These are phyloP conservation scores for Sclerotinia glacialis DNA, from an alignment of 2,329 filamentous ascomycete genomes.

Conservation along the genomic window DNA sequence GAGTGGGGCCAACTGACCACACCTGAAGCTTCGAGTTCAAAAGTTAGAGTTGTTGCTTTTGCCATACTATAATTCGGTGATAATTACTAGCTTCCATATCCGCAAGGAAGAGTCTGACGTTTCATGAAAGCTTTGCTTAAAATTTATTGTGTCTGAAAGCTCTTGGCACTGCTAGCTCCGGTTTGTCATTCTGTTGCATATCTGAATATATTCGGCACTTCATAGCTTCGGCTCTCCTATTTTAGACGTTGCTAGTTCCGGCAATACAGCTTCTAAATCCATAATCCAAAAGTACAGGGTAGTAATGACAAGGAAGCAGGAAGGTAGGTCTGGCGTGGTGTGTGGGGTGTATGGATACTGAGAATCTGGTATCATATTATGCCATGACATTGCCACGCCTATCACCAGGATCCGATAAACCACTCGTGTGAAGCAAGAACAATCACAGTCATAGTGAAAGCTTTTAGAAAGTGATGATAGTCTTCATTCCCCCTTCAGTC, in stretches of 20 bases:
- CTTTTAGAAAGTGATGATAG: no score
- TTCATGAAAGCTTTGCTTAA: not conserved
- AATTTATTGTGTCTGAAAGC: not conserved
- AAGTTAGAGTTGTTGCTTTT: accelerated
- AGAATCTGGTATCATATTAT: no score
- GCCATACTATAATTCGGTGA: not conserved
- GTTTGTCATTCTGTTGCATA: no score
- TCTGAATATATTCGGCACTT: not conserved
- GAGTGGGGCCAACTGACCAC: not conserved
- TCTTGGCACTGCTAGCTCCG: not conserved
- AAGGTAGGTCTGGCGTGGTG: not conserved
- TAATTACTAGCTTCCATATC: no score
- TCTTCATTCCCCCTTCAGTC: no score
- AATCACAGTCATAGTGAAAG: no score
- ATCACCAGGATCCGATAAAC: no score
- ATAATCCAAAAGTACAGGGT: no score
- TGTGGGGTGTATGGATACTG: no score
- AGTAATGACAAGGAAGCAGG: not conserved
- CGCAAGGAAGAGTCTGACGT: not conserved
- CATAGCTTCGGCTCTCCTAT: not conserved
- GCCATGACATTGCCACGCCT: no score
- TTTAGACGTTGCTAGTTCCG: not conserved
- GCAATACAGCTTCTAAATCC: not conserved
- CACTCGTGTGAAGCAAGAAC: no score
- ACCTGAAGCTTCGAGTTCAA: not conserved